A percentile compares a stretch with the other conserved stretches of the same genome.
These are phyloP conservation scores for Zizania latifolia DNA, from an alignment of 176 grass and related monocot species.

Conservation along the genomic window DNA sequence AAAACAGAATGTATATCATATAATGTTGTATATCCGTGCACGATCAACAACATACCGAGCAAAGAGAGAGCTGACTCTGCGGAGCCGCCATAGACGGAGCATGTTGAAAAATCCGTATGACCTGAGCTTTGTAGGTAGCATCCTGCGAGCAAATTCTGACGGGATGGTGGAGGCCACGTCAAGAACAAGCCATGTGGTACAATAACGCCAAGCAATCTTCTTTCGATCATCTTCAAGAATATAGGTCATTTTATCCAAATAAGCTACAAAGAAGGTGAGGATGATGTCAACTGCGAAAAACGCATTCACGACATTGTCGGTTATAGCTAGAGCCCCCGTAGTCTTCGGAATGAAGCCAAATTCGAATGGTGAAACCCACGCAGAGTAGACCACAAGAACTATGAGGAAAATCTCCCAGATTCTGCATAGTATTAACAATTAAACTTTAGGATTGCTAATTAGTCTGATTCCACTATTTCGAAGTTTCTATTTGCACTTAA, in stretches of 20 bases:
- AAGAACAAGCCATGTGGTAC: slow-evolving; percentile 78
- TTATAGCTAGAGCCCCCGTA: slow-evolving; percentile 47
- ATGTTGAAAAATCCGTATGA: slow-evolving; percentile 96
- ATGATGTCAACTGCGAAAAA: slow-evolving; percentile 88
- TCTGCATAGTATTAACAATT: slow-evolving; percentile 39
- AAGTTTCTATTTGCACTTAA: slow-evolving; percentile 8
- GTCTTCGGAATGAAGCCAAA: slow-evolving; percentile 70
- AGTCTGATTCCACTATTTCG: background rate
- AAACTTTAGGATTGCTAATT: slow-evolving; percentile 17
- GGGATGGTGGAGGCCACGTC: slow-evolving; percentile 78
- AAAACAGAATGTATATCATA: background rate
- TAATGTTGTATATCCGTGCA: background rate
- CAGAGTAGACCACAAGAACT: slow-evolving; percentile 82
- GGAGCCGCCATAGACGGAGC: slow-evolving; percentile 91
- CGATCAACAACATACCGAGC: slow-evolving; percentile 48
- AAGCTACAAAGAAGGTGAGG: slow-evolving; percentile 90
- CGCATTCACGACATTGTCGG: slow-evolving; percentile 71
- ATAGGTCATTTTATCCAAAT: slow-evolving; percentile 70
- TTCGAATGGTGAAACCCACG: slow-evolving; percentile 94
- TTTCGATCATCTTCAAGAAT: slow-evolving; percentile 56
- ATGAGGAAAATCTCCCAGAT: slow-evolving; percentile 80
- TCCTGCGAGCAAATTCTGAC: slow-evolving; percentile 55
- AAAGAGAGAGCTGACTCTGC: slow-evolving; percentile 96
- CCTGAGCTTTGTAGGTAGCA: slow-evolving; percentile 52
- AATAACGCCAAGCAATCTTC: slow-evolving; percentile 67